phyloP scores from a whole-genome alignment of 2,329 filamentous ascomycete genomes.

The Purpureocillium lavendulum region DNA sequence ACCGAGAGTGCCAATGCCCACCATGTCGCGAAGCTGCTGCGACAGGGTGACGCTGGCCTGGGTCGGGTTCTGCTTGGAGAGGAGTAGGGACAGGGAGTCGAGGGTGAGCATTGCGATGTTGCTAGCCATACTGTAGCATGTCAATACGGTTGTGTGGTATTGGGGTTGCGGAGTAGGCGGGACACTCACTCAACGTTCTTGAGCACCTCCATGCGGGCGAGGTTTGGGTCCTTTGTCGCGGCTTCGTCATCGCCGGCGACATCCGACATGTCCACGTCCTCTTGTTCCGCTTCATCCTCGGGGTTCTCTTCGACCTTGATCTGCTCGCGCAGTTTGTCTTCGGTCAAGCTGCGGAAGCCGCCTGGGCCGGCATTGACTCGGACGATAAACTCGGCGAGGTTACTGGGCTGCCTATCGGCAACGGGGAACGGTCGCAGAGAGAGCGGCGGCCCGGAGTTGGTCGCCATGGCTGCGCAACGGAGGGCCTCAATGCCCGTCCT shows the following conservation, averaged over 20 bases:
- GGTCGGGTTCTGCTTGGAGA: conserved; percentile 72
- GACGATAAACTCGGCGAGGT: conserved; percentile 65
- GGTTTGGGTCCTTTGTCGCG: conserved; percentile 35
- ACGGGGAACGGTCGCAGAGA: conserved; percentile 37
- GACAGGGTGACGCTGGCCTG: conserved; percentile 65
- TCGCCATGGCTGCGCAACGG: conserved; percentile 17
- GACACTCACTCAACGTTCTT: conserved; percentile 51
- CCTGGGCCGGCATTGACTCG: conserved; percentile 73
- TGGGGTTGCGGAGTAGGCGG: background rate
- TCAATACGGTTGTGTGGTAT: conserved; percentile 1
- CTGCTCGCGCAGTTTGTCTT: conserved; percentile 62
- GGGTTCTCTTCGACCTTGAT: conserved; percentile 40
- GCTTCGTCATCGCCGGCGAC: conserved; percentile 37
- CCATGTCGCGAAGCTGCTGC: conserved; percentile 57
- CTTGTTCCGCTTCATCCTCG: conserved; percentile 30
- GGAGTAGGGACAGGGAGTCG: conserved; percentile 74
- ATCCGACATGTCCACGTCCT: conserved; percentile 37
- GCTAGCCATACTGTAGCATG: conserved; percentile 20
- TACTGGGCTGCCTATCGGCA: conserved; percentile 47
- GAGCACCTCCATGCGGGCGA: conserved; percentile 49
- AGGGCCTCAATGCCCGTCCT: too few species aligned
- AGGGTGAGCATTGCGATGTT: conserved; percentile 62
- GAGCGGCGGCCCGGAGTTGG: conserved; percentile 23
- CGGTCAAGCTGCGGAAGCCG: conserved; percentile 72
- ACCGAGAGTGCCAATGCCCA: conserved; percentile 68